Conservation (phyloP, 352 stramenopile species). For the Saprolegnia diclina region DNA sequence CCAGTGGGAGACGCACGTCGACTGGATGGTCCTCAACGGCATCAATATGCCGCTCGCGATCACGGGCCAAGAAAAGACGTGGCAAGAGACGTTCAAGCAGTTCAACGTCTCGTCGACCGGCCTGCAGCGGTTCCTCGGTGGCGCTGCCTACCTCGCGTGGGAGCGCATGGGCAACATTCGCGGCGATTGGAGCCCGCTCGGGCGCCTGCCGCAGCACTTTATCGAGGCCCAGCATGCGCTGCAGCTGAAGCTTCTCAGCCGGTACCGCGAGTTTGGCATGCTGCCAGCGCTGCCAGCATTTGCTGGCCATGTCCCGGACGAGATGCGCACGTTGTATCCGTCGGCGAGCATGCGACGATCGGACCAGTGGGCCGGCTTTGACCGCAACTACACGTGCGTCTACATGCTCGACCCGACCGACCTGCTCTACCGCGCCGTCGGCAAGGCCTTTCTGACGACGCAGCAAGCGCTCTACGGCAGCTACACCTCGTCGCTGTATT, state of each 20-base stretch:
- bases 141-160: slow-evolving; percentile 84
- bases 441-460: slow-evolving; percentile 65
- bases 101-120: slow-evolving; percentile 75
- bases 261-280: slow-evolving; percentile 87
- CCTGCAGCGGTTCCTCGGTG: slow-evolving; percentile 84
- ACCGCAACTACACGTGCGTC: slow-evolving; percentile 74
- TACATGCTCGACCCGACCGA: slow-evolving; percentile 79
- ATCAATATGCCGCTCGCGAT: slow-evolving; percentile 90
- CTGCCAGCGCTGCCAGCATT: slow-evolving; percentile 84
- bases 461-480: slow-evolving; percentile 52
- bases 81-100: slow-evolving; percentile 77
- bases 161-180: slow-evolving; percentile 85
- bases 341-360: slow-evolving; percentile 73
- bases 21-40: slow-evolving; percentile 88
- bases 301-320: slow-evolving; percentile 80
- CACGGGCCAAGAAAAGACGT: slow-evolving; percentile 86
- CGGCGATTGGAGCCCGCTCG: slow-evolving; percentile 68
- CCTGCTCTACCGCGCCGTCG: slow-evolving; percentile 76
- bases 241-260: slow-evolving; percentile 68
- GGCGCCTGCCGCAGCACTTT: slow-evolving; percentile 70
- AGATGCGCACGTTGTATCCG: slow-evolving; percentile 64
- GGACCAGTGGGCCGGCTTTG: slow-evolving; percentile 69
- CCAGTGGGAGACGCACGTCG: slow-evolving; percentile 86
- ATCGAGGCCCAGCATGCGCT: slow-evolving; percentile 77
- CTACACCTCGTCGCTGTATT: slow-evolving; percentile 72